A percentile compares a stretch with the other conserved stretches of the same genome.
These are phyloP conservation scores for Pseudocercospora macadamiae DNA, from an alignment of 2,329 filamentous ascomycete species.

Conservation along the genomic window DNA sequence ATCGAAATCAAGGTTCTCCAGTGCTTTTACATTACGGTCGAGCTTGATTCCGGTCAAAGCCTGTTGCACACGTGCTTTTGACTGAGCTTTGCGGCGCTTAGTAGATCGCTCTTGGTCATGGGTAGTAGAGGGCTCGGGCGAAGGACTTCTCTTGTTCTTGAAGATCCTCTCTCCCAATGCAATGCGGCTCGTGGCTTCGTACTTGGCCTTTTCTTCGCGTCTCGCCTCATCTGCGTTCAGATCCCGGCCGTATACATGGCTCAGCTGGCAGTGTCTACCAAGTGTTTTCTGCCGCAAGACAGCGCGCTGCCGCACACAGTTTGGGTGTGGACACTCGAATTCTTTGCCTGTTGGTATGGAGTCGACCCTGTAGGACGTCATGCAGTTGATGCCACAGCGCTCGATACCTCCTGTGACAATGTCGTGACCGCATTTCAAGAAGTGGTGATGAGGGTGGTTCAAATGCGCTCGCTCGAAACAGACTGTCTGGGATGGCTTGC, in stretches of 20 bases:
- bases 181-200: background rate
- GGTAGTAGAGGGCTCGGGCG: background rate
- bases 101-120: background rate
- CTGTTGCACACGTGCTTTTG: background rate
- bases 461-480: slow-evolving; percentile 12
- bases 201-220: slow-evolving; percentile 1
- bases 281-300: background rate
- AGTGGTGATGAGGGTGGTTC: slow-evolving; percentile 12
- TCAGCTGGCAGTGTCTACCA: slow-evolving; percentile 6
- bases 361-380: slow-evolving; percentile 2
- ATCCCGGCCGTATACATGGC: slow-evolving; percentile 14
- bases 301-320: background rate
- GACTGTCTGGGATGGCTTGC: slow-evolving; percentile 4
- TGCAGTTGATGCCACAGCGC: slow-evolving; percentile 12
- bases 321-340: slow-evolving; percentile 14
- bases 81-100: background rate
- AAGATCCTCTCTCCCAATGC: background rate
- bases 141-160: slow-evolving; percentile 10
- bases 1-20: background rate
- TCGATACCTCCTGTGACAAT: slow-evolving; percentile 11
- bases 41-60: slow-evolving; percentile 1
- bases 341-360: slow-evolving; percentile 1
- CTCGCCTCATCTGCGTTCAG: slow-evolving; percentile 3
- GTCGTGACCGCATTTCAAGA: slow-evolving; percentile 15
- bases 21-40: background rate